Evolutionary conservation across 345 rosid genomes (phyloP).

Genomic region (Eucalyptus microcorys): DNA sequence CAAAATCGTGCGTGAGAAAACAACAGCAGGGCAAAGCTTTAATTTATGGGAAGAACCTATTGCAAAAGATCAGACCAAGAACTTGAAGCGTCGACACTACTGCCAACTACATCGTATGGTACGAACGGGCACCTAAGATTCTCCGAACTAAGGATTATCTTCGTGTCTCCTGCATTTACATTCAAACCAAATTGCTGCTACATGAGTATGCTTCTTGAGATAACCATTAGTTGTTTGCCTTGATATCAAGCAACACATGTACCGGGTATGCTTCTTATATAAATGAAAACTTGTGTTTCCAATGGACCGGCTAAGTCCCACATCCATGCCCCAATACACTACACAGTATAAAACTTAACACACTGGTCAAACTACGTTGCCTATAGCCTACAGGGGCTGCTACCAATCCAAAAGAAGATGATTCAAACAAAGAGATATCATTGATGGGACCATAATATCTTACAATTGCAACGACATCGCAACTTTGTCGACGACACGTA

Average conservation of each 20-base stretch:
- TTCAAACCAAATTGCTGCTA: not conserved
- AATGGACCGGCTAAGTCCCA: not conserved
- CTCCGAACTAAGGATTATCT: not conserved
- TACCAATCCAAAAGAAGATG: not conserved
- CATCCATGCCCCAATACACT: not conserved
- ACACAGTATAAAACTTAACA: not conserved
- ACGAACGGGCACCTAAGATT: not conserved
- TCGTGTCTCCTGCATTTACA: not conserved
- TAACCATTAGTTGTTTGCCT: not conserved
- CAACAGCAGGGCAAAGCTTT: not conserved
- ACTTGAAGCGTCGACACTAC: not conserved
- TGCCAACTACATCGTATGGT: not conserved
- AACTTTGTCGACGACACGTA: not conserved
- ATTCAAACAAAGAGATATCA: not conserved
- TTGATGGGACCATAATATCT: not conserved
- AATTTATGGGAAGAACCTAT: not conserved
- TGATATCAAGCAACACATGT: not conserved
- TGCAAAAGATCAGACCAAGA: no score
- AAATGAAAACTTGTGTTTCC: not conserved
- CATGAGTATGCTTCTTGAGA: not conserved
- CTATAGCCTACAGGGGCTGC: not conserved
- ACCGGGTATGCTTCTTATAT: not conserved
- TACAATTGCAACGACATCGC: not conserved
- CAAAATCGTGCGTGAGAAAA: not conserved
- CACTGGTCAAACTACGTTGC: not conserved